Conservation (phyloP, 2,329 filamentous ascomycete species). For the Ophiocordyceps camponoti-rufipedis region DNA sequence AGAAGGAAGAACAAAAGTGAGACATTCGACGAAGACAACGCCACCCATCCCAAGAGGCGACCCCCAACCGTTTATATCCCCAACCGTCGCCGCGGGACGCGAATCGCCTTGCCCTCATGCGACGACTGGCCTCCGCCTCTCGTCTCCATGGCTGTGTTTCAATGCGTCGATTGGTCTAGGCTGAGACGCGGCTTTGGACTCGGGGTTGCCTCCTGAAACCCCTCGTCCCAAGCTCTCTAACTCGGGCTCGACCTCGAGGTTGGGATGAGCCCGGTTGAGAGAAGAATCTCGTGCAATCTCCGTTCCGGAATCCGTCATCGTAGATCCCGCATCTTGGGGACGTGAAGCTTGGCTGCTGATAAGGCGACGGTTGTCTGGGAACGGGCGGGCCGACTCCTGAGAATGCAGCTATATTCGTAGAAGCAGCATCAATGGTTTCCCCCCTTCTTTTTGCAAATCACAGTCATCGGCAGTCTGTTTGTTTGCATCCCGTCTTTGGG, state of each 20-base stretch:
- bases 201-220: conserved; percentile 1
- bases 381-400: not conserved
- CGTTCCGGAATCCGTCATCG: not conserved
- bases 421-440: too few relatives aligned
- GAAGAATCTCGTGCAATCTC: not conserved
- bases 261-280: not conserved
- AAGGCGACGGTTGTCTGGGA: not conserved
- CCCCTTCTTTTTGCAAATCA: not conserved
- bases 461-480: not conserved
- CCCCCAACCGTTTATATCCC: conserved; percentile 1
- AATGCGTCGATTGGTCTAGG: not conserved
- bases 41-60: not conserved
- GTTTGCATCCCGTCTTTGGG: not conserved
- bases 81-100: not conserved
- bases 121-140: not conserved
- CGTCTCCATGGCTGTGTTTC: not conserved
- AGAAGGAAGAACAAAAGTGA: not conserved
- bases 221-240: conserved; percentile 1
- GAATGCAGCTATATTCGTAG: too few relatives aligned
- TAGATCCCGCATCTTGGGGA: not conserved
- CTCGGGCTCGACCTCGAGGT: not conserved
- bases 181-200: conserved; percentile 1
- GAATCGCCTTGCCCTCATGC: not conserved
- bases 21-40: not conserved
- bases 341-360: not conserved